Conservation (phyloP, 2,329 filamentous ascomycete species). For the Clonostachys solani region DNA sequence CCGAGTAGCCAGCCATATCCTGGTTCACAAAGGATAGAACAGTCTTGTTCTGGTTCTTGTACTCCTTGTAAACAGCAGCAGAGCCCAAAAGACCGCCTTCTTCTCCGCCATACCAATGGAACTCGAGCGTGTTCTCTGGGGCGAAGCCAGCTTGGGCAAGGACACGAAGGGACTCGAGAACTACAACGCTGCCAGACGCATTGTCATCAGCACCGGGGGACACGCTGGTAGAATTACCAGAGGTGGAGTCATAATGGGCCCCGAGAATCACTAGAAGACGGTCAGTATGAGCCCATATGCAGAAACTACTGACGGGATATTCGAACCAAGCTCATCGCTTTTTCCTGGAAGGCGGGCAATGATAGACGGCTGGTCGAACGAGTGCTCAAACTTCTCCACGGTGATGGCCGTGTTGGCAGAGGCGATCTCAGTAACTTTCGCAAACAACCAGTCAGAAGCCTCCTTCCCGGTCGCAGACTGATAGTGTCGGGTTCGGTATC, state of each 20-base stretch:
- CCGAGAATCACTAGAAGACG: constrained; percentile 25
- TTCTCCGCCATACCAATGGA: constrained; percentile 47
- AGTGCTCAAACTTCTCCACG: constrained; percentile 36
- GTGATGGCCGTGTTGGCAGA: constrained; percentile 32
- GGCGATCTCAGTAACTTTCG: constrained; percentile 27
- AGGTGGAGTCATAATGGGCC: constrained; percentile 42
- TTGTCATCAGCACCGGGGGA: constrained; percentile 47
- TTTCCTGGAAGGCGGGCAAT: constrained; percentile 40
- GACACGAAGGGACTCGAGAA: constrained; percentile 44
- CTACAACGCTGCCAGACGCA: constrained; percentile 38
- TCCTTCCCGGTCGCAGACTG: constrained; percentile 29
- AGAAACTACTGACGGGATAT: neutral
- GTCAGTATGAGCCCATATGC: neutral
- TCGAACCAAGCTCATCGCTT: constrained; percentile 23
- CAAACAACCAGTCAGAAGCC: constrained; percentile 34
- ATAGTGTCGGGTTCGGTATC: constrained; percentile 37
- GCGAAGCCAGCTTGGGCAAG: constrained; percentile 31
- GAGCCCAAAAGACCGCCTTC: constrained; percentile 44
- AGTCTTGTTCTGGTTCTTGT: constrained; percentile 27
- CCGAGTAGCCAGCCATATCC: constrained; percentile 45
- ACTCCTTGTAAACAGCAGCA: constrained; percentile 33
- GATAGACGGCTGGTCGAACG: constrained; percentile 37
- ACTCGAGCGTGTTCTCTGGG: constrained; percentile 43
- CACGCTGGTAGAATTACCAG: constrained; percentile 23
- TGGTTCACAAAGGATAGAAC: constrained; percentile 44